Evolutionary conservation across 2,329 filamentous ascomycete genomes (phyloP), one percentile per base, ranked within the genome.

Genomic region (Coniochaeta hoffmannii): DNA sequence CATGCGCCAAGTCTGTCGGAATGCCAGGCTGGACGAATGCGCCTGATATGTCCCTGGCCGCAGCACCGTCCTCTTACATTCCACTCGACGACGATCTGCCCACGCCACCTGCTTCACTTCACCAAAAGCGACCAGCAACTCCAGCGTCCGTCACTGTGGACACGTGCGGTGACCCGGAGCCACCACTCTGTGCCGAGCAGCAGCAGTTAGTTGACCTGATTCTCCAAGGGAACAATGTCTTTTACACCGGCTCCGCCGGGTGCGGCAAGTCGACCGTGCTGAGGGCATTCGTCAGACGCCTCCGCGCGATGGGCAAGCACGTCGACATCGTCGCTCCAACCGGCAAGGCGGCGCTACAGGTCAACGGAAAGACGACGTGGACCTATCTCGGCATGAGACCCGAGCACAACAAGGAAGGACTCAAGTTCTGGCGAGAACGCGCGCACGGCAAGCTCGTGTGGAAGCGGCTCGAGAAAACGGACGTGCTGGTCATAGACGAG

Each of bases 401-500:
- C 0, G 70, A 74, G 50, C 65, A 68, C 11, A 71, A 76, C 59
- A 78, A 77, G 55, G 67, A 66, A 34, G 59, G 71, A 0, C 60
- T 81, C 0, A 53, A 70, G 0, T 57, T 67, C 0, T 56, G 80
- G 22, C 65, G 64, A 32, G 4, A 32, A 0, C 62, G 49, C 1
- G 70, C 72, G 0, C 64, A 64, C 17, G 61, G 68, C 24, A 69
- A 66, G 9, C 69, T 68, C 10, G 63, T 71, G 0, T 65, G 59
- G 22, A 63, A 69, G 1, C 70, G 76, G 0, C 65, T 83, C 1
- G 61, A 19, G 0, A 31, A 65, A 0, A 81, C 77, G 0, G 72
- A 86, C 52, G 77, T 84, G 0, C 70, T 87, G 1, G 74, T 87
- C 24, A 81, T 87, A 15, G 83, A 87, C 60, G 85, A 87, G 65